A percentile compares a stretch with the other conserved stretches of the same genome.
phyloP scores from a whole-genome alignment of 495 filamentous ascomycete genomes.

The Aspergillus wentii region DNA sequence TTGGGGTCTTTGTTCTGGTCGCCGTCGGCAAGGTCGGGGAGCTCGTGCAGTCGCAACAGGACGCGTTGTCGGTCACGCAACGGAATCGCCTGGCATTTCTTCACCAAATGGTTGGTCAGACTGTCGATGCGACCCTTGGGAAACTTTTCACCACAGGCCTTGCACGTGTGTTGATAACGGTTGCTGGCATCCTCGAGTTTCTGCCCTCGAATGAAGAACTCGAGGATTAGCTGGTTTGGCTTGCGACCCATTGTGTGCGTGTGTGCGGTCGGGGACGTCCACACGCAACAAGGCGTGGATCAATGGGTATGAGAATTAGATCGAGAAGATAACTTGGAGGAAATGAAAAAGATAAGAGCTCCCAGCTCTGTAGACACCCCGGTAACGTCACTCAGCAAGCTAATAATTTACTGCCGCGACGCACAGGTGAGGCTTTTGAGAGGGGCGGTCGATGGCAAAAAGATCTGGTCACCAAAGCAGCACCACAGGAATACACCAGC shows the following conservation, averaged over 20 bases:
- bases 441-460: too few species aligned
- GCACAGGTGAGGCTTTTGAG: too few species aligned
- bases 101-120: slow-evolving; percentile 69
- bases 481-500: too few species aligned
- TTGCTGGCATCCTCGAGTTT: slow-evolving; percentile 83
- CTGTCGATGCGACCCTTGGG: slow-evolving; percentile 81
- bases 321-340: too few species aligned
- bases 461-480: too few species aligned
- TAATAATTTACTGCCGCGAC: too few species aligned
- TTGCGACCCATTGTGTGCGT: slow-evolving; percentile 63
- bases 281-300: too few species aligned
- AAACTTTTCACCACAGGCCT: slow-evolving; percentile 77
- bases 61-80: slow-evolving; percentile 62
- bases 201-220: slow-evolving; percentile 76
- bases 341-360: too few species aligned
- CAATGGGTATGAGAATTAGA: too few species aligned
- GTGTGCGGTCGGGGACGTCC: too few species aligned
- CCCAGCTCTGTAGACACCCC: too few species aligned
- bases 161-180: slow-evolving; percentile 83
- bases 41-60: slow-evolving; percentile 52
- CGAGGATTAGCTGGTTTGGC: slow-evolving; percentile 74
- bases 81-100: slow-evolving; percentile 72
- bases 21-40: slow-evolving; percentile 33
- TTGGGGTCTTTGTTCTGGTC: slow-evolving; percentile 33
- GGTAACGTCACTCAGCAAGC: too few species aligned